A percentile compares a stretch with the other conserved stretches of the same genome.
These are phyloP conservation scores for Phascolomyces articulosus DNA, from an alignment of 371 early-diverging fungal species.

Conservation along the genomic window DNA sequence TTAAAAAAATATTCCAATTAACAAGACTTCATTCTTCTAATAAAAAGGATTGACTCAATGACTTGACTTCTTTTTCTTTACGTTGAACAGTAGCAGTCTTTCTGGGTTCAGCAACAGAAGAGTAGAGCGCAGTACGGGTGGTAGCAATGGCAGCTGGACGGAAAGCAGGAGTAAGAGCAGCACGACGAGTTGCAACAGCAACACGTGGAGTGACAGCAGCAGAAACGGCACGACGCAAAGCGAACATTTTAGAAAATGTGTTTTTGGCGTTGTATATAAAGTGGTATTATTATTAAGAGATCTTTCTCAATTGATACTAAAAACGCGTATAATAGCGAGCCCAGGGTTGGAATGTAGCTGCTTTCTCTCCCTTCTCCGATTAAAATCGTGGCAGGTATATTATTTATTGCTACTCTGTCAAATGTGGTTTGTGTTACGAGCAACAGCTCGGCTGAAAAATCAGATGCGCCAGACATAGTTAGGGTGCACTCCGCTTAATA, in stretches of 20 bases:
- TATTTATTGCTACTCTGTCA: too few relatives aligned
- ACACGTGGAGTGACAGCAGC: slow-evolving; percentile 8
- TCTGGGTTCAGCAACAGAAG: slow-evolving; percentile 10
- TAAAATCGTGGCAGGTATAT: too few relatives aligned
- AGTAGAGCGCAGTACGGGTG: background rate
- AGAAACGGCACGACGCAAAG: slow-evolving; percentile 4
- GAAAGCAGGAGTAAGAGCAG: background rate
- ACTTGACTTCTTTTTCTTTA: background rate
- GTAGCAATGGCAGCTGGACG: slow-evolving; percentile 4
- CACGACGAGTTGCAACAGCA: background rate
- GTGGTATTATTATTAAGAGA: too few relatives aligned
- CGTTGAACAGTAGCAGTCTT: slow-evolving; percentile 24
- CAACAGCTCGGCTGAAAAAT: too few relatives aligned
- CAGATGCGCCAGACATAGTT: too few relatives aligned
- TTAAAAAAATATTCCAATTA: background rate
- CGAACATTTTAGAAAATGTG: slow-evolving; percentile 2
- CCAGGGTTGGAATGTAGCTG: too few relatives aligned
- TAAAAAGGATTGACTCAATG: background rate
- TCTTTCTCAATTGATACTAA: too few relatives aligned
- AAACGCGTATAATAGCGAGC: too few relatives aligned
- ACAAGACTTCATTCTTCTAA: background rate
- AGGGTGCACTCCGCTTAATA: too few relatives aligned
- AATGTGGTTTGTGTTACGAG: too few relatives aligned
- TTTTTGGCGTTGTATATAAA: too few relatives aligned
- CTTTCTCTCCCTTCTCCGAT: too few relatives aligned